Percentiles rank a stretch among this genome's conserved stretches.
phyloP scores from a whole-genome alignment of 164 flowering plant genomes.

The Brasenia schreberi region DNA sequence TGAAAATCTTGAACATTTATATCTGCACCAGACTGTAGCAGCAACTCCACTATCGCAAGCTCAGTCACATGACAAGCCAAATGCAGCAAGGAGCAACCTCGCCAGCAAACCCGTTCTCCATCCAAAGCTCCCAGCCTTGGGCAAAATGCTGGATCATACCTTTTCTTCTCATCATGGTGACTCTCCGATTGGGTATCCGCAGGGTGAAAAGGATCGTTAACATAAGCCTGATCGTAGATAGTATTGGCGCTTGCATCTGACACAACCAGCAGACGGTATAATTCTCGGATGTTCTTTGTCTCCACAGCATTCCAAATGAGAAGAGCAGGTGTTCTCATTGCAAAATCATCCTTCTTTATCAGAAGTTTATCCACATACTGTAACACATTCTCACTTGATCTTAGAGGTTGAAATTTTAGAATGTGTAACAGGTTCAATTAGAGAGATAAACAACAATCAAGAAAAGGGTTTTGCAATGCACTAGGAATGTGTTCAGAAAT shows the following conservation, averaged over 20 bases:
- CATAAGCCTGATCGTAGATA: constrained; percentile 37
- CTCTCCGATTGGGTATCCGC: constrained; percentile 15
- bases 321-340: constrained; percentile 16
- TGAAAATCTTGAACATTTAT: constrained; percentile 63
- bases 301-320: constrained; percentile 78
- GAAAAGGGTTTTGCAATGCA: too few species aligned
- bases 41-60: constrained; percentile 61
- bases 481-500: too few species aligned
- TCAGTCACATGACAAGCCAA: constrained; percentile 57
- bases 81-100: constrained; percentile 81
- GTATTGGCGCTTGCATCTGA: constrained; percentile 43
- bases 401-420: too few species aligned
- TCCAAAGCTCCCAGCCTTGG: constrained; percentile 28
- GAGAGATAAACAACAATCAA: too few species aligned
- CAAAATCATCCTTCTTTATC: constrained; percentile 18
- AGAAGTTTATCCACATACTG: constrained; percentile 76
- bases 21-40: constrained; percentile 79
- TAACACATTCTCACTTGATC: constrained; percentile 1
- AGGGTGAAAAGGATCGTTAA: constrained; percentile 18
- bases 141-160: constrained; percentile 37
- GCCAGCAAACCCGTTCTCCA: constrained; percentile 37
- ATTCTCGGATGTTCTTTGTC: constrained; percentile 38
- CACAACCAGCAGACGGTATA: constrained; percentile 53
- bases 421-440: too few species aligned
- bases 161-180: constrained; percentile 9